These are phyloP conservation scores for Picea sitchensis DNA, from an alignment of 75 land plant species.

Conservation along the genomic window DNA sequence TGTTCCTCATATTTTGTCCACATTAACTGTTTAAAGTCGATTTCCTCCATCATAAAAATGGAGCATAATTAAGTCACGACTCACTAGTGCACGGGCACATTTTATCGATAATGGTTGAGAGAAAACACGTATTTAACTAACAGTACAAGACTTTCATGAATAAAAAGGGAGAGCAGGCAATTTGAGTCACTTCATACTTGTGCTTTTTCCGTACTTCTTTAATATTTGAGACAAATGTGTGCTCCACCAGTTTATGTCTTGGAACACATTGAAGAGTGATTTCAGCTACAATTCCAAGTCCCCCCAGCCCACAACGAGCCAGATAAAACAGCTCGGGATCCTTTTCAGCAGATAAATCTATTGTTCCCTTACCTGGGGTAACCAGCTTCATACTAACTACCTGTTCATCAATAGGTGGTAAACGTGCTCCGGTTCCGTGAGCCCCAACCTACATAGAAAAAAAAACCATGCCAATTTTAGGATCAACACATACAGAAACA, in stretches of 20 bases:
- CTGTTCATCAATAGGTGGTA: conserved; percentile 99
- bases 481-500: background rate
- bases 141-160: background rate
- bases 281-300: conserved; percentile 97
- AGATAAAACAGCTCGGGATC: conserved; percentile 97
- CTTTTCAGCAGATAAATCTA: conserved; percentile 83
- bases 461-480: background rate
- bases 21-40: background rate
- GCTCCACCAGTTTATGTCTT: conserved; percentile 83
- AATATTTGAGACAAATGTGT: conserved; percentile 75
- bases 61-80: background rate
- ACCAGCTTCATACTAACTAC: conserved; percentile 89
- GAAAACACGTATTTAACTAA: background rate
- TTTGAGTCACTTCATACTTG: conserved; percentile 51
- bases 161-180: too few species aligned
- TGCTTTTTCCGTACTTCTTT: conserved; percentile 90
- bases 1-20: background rate
- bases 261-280: conserved; percentile 97
- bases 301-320: conserved; percentile 97
- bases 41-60: background rate
- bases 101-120: background rate
- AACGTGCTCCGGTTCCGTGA: conserved; percentile 95
- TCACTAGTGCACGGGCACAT: background rate
- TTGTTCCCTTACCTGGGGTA: conserved; percentile 90
- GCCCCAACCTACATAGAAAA: conserved; percentile 85